phyloP scores from a whole-genome alignment of 768 basidiomycete genomes.

The Mycena kentingensis region DNA sequence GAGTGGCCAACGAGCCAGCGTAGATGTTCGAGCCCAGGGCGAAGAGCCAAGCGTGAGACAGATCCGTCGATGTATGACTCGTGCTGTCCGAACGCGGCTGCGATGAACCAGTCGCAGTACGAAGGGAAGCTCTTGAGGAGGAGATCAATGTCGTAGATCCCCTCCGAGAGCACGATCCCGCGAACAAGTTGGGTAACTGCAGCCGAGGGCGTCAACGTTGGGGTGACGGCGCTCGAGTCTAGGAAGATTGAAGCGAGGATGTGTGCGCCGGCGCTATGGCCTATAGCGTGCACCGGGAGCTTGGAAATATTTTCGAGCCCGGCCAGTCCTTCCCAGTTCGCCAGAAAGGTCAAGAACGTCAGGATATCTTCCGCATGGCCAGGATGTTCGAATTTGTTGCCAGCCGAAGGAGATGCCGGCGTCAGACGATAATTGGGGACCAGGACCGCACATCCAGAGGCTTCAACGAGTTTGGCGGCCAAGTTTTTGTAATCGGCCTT shows the following conservation, averaged over 20 bases:
- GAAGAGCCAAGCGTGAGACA: conserved; percentile 41
- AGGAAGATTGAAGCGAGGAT: conserved; percentile 75
- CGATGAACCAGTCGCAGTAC: conserved; percentile 75
- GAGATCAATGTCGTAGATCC: conserved; percentile 74
- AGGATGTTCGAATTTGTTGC: conserved; percentile 59
- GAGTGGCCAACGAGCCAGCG: conserved; percentile 80
- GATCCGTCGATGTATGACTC: conserved; percentile 53
- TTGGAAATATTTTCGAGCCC: conserved; percentile 22
- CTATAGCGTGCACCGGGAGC: conserved; percentile 61
- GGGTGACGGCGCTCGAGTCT: conserved; percentile 44
- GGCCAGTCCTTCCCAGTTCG: conserved; percentile 44
- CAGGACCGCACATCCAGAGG: conserved; percentile 59
- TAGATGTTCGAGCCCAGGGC: conserved; percentile 38
- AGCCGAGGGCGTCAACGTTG: conserved; percentile 47
- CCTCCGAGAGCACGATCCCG: conserved; percentile 69
- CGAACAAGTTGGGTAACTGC: conserved; percentile 46
- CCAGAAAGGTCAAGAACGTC: conserved; percentile 59
- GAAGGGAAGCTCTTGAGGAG: conserved; percentile 63
- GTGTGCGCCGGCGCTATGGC: conserved; percentile 84
- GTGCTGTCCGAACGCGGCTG: conserved; percentile 56
- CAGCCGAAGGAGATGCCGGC: conserved; percentile 38
- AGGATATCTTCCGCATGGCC: conserved; percentile 69
- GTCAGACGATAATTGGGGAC: conserved; percentile 83
- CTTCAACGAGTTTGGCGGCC: conserved; percentile 55
- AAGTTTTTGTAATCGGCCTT: conserved; percentile 31